These are phyloP conservation scores for Nigrospora sphaerica DNA, from an alignment of 2,329 filamentous ascomycete genomes.

Conservation along the genomic window DNA sequence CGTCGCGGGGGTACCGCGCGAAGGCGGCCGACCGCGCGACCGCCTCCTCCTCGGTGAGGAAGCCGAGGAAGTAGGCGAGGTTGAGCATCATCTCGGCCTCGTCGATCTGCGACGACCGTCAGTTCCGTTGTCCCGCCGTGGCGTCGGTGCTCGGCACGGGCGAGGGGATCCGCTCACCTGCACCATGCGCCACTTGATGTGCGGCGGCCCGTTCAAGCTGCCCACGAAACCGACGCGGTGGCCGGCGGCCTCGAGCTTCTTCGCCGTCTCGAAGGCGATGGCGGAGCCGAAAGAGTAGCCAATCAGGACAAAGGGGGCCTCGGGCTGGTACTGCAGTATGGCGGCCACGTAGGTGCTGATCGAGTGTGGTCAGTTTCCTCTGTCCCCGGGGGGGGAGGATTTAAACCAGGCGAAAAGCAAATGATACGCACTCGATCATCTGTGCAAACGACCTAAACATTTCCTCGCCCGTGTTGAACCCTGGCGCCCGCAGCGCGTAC, in stretches of 20 bases:
- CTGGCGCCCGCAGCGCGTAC: slow-evolving; percentile 9
- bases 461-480: slow-evolving; percentile 24
- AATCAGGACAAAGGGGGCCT: slow-evolving; percentile 36
- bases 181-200: slow-evolving; percentile 29
- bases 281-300: slow-evolving; percentile 38
- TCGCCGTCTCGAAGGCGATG: slow-evolving; percentile 35
- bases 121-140: not conserved
- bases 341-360: slow-evolving; percentile 25
- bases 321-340: slow-evolving; percentile 29
- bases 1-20: slow-evolving; percentile 2
- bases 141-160: not conserved
- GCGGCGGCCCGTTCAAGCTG: slow-evolving; percentile 32
- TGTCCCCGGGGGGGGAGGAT: not conserved
- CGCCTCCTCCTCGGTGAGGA: slow-evolving; percentile 21
- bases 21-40: slow-evolving; percentile 9
- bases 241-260: slow-evolving; percentile 27
- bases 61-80: slow-evolving; percentile 23
- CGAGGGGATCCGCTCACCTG: not conserved
- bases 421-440: slow-evolving; percentile 3
- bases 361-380: not conserved
- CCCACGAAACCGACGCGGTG: slow-evolving; percentile 31
- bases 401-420: not conserved
- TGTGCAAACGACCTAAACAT: slow-evolving; percentile 27
- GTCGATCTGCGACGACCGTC: slow-evolving; percentile 13
- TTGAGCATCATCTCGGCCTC: slow-evolving; percentile 24